Base-by-base conservation (phyloP, 805 yeast genomes). In the Kazachstania psychrophila region DNA sequence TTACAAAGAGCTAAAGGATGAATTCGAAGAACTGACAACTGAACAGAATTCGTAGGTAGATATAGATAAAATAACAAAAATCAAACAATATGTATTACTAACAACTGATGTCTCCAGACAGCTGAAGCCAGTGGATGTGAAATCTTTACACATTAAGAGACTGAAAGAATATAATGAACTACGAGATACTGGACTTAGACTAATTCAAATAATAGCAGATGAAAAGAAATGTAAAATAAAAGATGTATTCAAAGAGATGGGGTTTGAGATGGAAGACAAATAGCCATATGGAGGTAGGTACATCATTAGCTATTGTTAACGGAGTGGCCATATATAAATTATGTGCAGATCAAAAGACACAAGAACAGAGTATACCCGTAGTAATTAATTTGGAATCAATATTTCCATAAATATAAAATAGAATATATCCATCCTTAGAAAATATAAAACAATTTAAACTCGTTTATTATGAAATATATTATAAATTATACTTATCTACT, bases 101-200 rank as follows among this genome's bases (percentile, higher is more conserved):
- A 16, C n/a, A 22, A 20, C 23, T 14, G 23, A 30, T 11, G 13
- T 22, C 12, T n/a, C 7, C 10, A 43, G 48, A 23, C 13, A 24
- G 8, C 15, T 33, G 13, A 18, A 36, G 3, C 71, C 77, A 1
- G 69, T 66, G 28, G 56, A 49, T 1, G 60, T 77, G 1, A 69
- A 72, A n/a, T 62, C 65, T 28, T 48, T 52, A 19, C 85, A 80
- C 44, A 74, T 79, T 17, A 49, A 54, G 19, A 64, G 65, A 35
- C 55, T 79, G 27, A 73, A 75, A 42, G 58, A 62, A 37, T 80
- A 79, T 54, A 76, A 79, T 47, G 84, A 77, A 41, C 56, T 80
- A 17, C 70, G 73, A 47, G 87, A 79, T 49, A 64, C 68, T 2
- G 82, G 84, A 0, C 48, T 77, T 36, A 67, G 70, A 6, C 51